Evolutionary conservation across 345 rosid species (phyloP), one percentile per base, ranked within the genome.

Genomic region (Turnera subulata): DNA sequence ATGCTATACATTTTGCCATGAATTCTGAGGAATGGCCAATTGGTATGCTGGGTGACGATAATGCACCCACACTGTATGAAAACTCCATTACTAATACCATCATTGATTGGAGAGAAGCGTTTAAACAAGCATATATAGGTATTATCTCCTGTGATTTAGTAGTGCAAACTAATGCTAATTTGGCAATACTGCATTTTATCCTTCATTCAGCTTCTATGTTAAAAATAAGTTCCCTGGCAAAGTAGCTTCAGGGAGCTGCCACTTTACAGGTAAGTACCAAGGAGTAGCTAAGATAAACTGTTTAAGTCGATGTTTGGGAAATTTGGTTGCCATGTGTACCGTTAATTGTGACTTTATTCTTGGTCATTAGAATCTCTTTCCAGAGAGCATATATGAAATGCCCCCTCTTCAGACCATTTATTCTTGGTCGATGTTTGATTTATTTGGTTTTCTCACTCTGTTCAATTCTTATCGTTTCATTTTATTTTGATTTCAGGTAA

Each of bases 31-130:
- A 11, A 63, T 58, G 63, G 32, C 35, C 17, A 60, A 53, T 14
- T 53, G 37, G 29, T 15, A 51, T 21, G 40, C 53, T 11, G 24
- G 14, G 17, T 15, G 46, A 37, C 18, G 58, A 56, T 58, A 58
- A 54, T 39, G 56, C 15, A 21, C 46, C 14, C 26, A 45, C 37
- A 6, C 32, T 39, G 42, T 50, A 48, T 26, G 73, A 47, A 5
- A 58, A 33, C 26, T 8, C 13, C 7, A 46, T 56, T 42, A 46
- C 66, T 2, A 55, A 44, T 47, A 25, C 75, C 13, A 38, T 15
- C 72, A 51, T 73, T 62, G 78, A 81, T 61, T 92, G 84, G 86
- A 81, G 68, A 73, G 83, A 80, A 50, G 78, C 78, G 46, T 86
- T 86, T 59, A 80, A 75, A 76, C 73, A 66, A 42, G 62, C 65